Evolutionary conservation across 2,329 filamentous ascomycete genomes (phyloP).

Genomic region (Orbilia brochopaga): DNA sequence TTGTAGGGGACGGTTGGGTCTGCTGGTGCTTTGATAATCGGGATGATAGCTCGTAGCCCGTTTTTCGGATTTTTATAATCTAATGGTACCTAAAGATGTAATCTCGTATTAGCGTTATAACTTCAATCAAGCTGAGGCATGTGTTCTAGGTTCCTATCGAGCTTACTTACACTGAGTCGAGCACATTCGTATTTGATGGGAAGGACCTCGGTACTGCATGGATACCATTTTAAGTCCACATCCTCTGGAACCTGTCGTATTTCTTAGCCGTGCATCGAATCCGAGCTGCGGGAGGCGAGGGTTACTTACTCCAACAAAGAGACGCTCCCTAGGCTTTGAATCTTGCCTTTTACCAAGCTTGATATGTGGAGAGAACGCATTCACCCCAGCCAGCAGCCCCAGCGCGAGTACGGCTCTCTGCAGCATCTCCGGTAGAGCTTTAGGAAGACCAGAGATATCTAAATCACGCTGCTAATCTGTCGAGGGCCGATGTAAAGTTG

Average conservation of each 20-base stretch:
- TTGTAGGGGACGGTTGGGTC: slow-evolving; percentile 54
- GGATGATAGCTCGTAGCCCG: slow-evolving; percentile 38
- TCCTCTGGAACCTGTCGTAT: slow-evolving; percentile 59
- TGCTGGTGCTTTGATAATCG: slow-evolving; percentile 25
- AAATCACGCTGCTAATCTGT: no score
- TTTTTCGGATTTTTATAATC: slow-evolving; percentile 61
- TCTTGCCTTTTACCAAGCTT: slow-evolving; percentile 13
- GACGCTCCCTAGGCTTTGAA: slow-evolving; percentile 8
- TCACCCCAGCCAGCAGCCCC: background rate
- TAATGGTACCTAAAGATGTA: slow-evolving; percentile 61
- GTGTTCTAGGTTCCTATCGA: background rate
- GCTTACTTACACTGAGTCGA: slow-evolving; percentile 20
- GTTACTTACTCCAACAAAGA: slow-evolving; percentile 40
- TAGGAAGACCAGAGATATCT: background rate
- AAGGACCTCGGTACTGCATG: slow-evolving; percentile 57
- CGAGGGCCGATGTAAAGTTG: no score
- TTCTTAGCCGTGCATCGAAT: no score
- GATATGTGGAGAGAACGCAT: background rate
- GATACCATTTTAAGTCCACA: slow-evolving; percentile 60
- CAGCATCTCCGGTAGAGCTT: background rate
- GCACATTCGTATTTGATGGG: slow-evolving; percentile 35
- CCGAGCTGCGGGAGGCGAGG: no score
- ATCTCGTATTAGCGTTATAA: no score
- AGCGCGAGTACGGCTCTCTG: background rate
- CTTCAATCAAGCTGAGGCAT: slow-evolving; percentile 35